phyloP scores from a whole-genome alignment of 2,329 filamentous ascomycete species.

The Ophiostoma perfectum region DNA sequence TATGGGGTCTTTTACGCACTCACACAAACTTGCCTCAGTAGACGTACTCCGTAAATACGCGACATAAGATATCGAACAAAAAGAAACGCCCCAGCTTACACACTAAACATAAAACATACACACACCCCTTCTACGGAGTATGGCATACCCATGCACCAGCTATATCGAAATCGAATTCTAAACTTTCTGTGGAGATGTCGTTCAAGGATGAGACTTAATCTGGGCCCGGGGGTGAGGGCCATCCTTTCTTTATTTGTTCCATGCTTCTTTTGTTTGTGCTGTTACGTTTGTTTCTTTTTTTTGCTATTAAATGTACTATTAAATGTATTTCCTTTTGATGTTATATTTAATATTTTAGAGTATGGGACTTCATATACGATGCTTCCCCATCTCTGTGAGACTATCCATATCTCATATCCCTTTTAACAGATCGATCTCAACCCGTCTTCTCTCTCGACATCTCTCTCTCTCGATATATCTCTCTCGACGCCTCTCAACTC shows the following conservation, averaged over 20 bases:
- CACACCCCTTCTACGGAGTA: neutral
- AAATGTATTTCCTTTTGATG: neutral
- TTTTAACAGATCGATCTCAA: constrained; percentile 6
- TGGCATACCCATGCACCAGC: too few relatives aligned
- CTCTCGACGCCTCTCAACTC: neutral
- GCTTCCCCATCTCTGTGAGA: constrained; percentile 3
- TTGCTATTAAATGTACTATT: neutral
- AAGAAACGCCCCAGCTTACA: neutral
- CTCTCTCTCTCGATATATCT: constrained; percentile 9
- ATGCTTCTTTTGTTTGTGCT: constrained; percentile 2
- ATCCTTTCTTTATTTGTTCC: constrained; percentile 14
- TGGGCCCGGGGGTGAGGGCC: constrained; percentile 15
- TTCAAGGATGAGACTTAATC: constrained; percentile 13
- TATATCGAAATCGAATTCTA: neutral
- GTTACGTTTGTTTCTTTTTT: neutral
- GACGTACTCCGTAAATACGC: too few relatives aligned
- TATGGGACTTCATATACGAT: constrained; percentile 11
- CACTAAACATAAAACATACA: neutral
- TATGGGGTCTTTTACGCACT: too few relatives aligned
- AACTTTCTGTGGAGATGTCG: constrained; percentile 10
- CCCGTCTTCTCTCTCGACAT: neutral
- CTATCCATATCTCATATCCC: constrained; percentile 4
- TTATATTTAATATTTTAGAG: neutral
- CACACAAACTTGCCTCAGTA: too few relatives aligned
- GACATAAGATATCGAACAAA: too few relatives aligned